A percentile compares a stretch with the other conserved stretches of the same genome.
phyloP scores from a whole-genome alignment of 192 early-diverging fungal genomes.

The Entomortierella beljakovae region DNA sequence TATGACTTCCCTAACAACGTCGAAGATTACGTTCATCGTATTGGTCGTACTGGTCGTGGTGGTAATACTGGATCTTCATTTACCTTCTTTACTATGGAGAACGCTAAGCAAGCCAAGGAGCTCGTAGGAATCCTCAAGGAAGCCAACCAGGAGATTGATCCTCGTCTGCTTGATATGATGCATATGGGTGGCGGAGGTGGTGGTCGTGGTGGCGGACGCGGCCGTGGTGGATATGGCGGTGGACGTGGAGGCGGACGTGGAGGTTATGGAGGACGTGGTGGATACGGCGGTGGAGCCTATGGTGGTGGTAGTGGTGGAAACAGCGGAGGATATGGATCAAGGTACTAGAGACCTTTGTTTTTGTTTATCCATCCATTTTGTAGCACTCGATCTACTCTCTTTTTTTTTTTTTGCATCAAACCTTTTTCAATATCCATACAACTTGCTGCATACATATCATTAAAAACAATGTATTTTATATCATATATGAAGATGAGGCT shows the following conservation, averaged over 20 bases:
- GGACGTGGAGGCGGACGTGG: slow-evolving; percentile 55
- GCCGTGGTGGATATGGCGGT: slow-evolving; percentile 48
- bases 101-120: slow-evolving; percentile 85
- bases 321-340: slow-evolving; percentile 52
- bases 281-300: slow-evolving; percentile 57
- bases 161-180: slow-evolving; percentile 78
- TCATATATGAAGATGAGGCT: background rate
- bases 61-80: slow-evolving; percentile 90
- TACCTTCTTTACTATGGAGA: slow-evolving; percentile 93
- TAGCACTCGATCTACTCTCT: no score
- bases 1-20: slow-evolving; percentile 94
- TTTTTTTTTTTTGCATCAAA: no score
- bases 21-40: slow-evolving; percentile 93
- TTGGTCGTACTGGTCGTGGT: slow-evolving; percentile 97
- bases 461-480: background rate
- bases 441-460: no score
- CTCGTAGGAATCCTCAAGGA: slow-evolving; percentile 89
- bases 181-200: slow-evolving; percentile 57
- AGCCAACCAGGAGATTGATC: slow-evolving; percentile 91
- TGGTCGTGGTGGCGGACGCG: slow-evolving; percentile 37
- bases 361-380: no score
- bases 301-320: slow-evolving; percentile 54
- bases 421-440: no score
- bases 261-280: slow-evolving; percentile 66
- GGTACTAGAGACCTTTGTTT: slow-evolving; percentile 26